Conservation (phyloP, 139 green algal species). For the Chlorella sp. region DNA sequence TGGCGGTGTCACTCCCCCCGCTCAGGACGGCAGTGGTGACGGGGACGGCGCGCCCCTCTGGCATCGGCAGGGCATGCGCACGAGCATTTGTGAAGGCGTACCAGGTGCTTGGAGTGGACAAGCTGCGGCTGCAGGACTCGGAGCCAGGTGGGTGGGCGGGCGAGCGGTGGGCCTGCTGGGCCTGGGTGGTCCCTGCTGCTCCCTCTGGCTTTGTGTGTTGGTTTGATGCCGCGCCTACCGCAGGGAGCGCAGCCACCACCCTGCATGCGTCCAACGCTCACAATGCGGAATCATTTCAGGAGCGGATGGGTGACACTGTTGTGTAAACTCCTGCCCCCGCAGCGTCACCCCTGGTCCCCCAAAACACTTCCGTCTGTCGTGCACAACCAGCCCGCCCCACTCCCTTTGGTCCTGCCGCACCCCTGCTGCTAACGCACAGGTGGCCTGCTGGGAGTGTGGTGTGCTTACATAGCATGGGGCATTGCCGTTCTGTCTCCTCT, state of each 20-base stretch:
- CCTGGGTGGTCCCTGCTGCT: background rate
- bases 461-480: slow-evolving; percentile 1
- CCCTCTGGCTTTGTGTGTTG: background rate
- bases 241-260: too few species aligned
- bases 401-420: too few species aligned
- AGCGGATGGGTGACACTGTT: too few species aligned
- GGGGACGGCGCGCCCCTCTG: slow-evolving; percentile 20
- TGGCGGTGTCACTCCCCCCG: too few species aligned
- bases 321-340: too few species aligned
- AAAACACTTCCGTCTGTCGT: background rate
- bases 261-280: too few species aligned
- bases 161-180: background rate
- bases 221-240: too few species aligned
- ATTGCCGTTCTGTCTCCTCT: background rate
- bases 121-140: slow-evolving; percentile 10
- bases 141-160: slow-evolving; percentile 2
- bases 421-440: background rate
- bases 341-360: background rate
- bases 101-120: slow-evolving; percentile 37
- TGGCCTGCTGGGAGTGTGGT: background rate
- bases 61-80: slow-evolving; percentile 33
- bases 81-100: slow-evolving; percentile 22
- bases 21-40: slow-evolving; percentile 25
- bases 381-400: background rate
- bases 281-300: too few species aligned